phyloP scores from a whole-genome alignment of 495 filamentous ascomycete genomes.

The Neurospora cerealis region DNA sequence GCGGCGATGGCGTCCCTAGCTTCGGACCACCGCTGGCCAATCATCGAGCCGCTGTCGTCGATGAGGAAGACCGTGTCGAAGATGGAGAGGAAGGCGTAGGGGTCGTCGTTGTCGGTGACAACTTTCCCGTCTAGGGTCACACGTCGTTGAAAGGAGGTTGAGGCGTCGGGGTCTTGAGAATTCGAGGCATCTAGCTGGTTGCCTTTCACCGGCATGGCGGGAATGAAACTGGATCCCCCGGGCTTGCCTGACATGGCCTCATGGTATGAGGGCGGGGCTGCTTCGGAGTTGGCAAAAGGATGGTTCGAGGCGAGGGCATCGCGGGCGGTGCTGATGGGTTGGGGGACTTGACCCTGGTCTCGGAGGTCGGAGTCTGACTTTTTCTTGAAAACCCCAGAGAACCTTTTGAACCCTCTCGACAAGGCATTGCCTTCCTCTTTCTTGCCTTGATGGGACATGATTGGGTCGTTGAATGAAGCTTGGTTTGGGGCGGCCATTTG shows the following conservation, averaged over 20 bases:
- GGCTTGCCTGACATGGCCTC: constrained; percentile 9
- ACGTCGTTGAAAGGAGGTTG: background rate
- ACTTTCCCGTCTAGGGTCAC: background rate
- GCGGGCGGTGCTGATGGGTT: background rate
- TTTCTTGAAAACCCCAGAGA: background rate
- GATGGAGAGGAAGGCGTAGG: constrained; percentile 68
- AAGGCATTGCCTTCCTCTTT: background rate
- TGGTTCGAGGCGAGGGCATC: background rate
- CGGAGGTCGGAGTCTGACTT: background rate
- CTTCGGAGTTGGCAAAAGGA: background rate
- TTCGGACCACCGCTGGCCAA: constrained; percentile 67
- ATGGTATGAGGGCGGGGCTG: constrained; percentile 11
- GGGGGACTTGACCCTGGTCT: background rate
- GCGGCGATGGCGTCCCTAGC: constrained; percentile 58
- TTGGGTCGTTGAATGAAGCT: background rate
- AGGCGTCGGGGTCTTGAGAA: background rate
- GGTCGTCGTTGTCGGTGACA: constrained; percentile 42
- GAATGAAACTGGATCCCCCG: constrained; percentile 2
- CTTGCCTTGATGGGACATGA: background rate
- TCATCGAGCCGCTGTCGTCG: constrained; percentile 88
- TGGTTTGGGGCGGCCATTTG: background rate
- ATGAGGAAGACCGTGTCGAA: constrained; percentile 94
- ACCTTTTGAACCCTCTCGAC: background rate
- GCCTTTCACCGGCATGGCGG: background rate
- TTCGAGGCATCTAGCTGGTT: background rate